Base-by-base conservation (phyloP, 164 flowering plant genomes). In the Nymphaea thermarum region DNA sequence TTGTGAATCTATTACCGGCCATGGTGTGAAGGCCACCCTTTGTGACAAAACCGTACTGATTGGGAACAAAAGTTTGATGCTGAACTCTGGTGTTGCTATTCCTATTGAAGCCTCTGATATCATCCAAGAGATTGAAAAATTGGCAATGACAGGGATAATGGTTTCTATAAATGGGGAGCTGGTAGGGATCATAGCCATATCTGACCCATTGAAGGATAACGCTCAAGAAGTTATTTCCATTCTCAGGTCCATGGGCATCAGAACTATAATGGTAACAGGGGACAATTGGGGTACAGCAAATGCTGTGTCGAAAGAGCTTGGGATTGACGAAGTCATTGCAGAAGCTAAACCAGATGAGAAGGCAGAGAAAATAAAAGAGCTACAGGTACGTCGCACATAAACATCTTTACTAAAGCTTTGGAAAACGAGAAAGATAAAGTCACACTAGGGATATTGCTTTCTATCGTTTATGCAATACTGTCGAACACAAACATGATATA, bases 251-350 rank as follows among this genome's bases (percentile, higher is more conserved):
- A 87, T 90, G 96, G 82, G 85, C 11, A 71, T 93, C 6, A 77
- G 44, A 71, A 82, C 86, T 79, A 82, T 91, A 69, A 73, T 93
- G 86, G 94, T 89, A 66, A 93, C 98, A 2, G 98, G 98, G 70
- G 97, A 93, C 66, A 93, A 93, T 60, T 80, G 86, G 87, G 97
- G 96, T 25, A 93, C 98, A 14, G 98, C 98, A 15, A 81, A 77
- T 44, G 81, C 98, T 41, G 85, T 90, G 67, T 96, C 98, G 62
- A 77, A 75, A 41, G 83, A 93, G 68, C 89, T 84, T 43, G 98
- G 96, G 8, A 87, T 90, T 45, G 88, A 83, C 43, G 73, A 74
- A 18, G 90, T 93, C 5, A 64, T 87, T 44, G 98, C 96, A 3
- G 93, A 93, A 78, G 93, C 96, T 44, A 85, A 83, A 71, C 98